A percentile compares a stretch with the other conserved stretches of the same genome.
Conservation (phyloP, 1,284 basidiomycete species). For the Moesziomyces antarcticus region DNA sequence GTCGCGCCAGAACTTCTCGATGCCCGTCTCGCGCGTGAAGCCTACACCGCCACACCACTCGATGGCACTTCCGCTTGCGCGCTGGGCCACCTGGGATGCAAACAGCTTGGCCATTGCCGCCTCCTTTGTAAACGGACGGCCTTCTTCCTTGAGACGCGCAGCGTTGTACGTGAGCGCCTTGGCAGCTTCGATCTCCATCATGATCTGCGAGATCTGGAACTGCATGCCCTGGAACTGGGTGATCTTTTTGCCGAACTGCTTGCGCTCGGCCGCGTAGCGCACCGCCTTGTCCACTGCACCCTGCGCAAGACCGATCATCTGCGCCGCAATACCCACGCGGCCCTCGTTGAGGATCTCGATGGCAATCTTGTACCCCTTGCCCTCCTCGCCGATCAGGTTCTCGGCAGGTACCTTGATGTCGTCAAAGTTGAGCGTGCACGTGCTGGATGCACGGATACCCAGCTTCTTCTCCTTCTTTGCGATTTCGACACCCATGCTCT, state of each 20-base stretch:
- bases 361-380: slow-evolving; percentile 92
- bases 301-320: slow-evolving; percentile 87
- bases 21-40: slow-evolving; percentile 83
- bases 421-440: slow-evolving; percentile 95
- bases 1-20: slow-evolving; percentile 85
- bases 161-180: slow-evolving; percentile 95
- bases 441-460: slow-evolving; percentile 95
- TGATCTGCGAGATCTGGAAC: slow-evolving; percentile 88
- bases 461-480: slow-evolving; percentile 99
- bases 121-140: slow-evolving; percentile 89
- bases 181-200: slow-evolving; percentile 90
- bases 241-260: slow-evolving; percentile 91
- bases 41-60: slow-evolving; percentile 97
- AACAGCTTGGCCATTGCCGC: slow-evolving; percentile 93
- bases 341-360: slow-evolving; percentile 98
- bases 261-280: slow-evolving; percentile 90
- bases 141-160: slow-evolving; percentile 90
- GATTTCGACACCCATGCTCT: slow-evolving; percentile 95
- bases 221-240: slow-evolving; percentile 90
- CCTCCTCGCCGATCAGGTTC: slow-evolving; percentile 92
- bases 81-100: slow-evolving; percentile 87
- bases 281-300: slow-evolving; percentile 94
- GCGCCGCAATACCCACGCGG: slow-evolving; percentile 94
- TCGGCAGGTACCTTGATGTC: slow-evolving; percentile 90
- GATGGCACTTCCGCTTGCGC: slow-evolving; percentile 86